Percentiles rank a stretch among this genome's conserved stretches.
Conservation (phyloP, 306 rosid genomes). For the Hippophae rhamnoides region DNA sequence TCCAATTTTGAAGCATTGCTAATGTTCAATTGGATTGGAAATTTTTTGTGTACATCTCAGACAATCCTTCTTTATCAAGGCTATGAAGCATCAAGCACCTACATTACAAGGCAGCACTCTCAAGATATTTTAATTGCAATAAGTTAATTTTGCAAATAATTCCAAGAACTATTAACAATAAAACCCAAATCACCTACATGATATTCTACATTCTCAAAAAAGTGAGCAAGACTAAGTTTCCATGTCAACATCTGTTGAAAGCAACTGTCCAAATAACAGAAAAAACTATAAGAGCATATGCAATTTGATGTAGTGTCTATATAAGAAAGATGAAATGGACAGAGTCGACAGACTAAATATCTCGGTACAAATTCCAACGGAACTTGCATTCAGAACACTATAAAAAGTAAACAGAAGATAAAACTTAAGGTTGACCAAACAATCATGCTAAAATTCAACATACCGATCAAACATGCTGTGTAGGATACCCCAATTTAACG, state of each 20-base stretch:
- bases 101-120: neutral
- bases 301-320: neutral
- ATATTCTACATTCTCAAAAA: neutral
- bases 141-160: too few relatives aligned
- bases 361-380: neutral
- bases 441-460: slow-evolving; percentile 10
- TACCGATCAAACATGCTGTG: slow-evolving; percentile 99
- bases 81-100: neutral
- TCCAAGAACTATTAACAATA: neutral
- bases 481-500: slow-evolving; percentile 90
- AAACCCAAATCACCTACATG: neutral
- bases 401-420: neutral
- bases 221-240: neutral
- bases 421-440: neutral
- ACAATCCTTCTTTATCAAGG: neutral
- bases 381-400: slow-evolving; percentile 1
- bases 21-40: neutral
- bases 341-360: neutral
- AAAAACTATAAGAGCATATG: neutral
- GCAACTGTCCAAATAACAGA: neutral
- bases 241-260: neutral
- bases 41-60: neutral
- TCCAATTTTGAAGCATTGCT: neutral
- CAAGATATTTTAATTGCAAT: too few relatives aligned
- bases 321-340: neutral